phyloP scores from a whole-genome alignment of 768 basidiomycete species.

The Favolaschia claudopus region DNA sequence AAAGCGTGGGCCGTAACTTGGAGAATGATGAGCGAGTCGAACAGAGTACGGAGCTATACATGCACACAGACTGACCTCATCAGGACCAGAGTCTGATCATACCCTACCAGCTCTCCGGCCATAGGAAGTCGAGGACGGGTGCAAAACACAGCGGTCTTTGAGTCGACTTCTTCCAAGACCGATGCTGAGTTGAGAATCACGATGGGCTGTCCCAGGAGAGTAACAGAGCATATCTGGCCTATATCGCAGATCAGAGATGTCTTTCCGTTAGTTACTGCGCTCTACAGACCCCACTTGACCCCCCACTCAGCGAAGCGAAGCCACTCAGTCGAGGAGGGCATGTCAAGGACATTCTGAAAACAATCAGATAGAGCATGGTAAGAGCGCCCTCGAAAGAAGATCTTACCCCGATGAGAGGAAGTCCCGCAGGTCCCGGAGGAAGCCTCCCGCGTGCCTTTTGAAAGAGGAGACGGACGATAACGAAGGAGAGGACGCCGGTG shows the following conservation, averaged over 20 bases:
- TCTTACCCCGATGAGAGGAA: constrained; percentile 50
- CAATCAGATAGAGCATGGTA: not conserved
- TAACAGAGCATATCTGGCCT: constrained; percentile 50
- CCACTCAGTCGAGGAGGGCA: constrained; percentile 56
- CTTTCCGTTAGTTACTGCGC: not conserved
- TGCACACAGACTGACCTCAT: constrained; percentile 28
- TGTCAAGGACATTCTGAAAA: constrained; percentile 53
- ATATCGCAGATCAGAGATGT: not conserved
- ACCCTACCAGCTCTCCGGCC: constrained; percentile 60
- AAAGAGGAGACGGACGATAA: constrained; percentile 31
- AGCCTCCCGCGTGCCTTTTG: constrained; percentile 31
- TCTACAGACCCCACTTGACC: constrained; percentile 52
- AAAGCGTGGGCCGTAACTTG: constrained; percentile 49
- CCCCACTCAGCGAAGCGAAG: constrained; percentile 59
- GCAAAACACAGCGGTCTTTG: constrained; percentile 55
- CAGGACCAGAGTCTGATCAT: constrained; percentile 54
- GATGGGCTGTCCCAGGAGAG: constrained; percentile 52
- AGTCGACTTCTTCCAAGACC: constrained; percentile 56
- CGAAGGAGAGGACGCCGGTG: constrained; percentile 25
- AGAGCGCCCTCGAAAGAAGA: not conserved
- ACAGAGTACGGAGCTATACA: not conserved
- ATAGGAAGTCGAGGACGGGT: constrained; percentile 56
- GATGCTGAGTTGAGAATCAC: constrained; percentile 56
- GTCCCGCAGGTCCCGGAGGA: constrained; percentile 50
- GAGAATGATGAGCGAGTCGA: not conserved